Evolutionary conservation across 805 yeast species (phyloP), one percentile per base, ranked within the genome.

Genomic region (Nakazawaea pomicola): DNA sequence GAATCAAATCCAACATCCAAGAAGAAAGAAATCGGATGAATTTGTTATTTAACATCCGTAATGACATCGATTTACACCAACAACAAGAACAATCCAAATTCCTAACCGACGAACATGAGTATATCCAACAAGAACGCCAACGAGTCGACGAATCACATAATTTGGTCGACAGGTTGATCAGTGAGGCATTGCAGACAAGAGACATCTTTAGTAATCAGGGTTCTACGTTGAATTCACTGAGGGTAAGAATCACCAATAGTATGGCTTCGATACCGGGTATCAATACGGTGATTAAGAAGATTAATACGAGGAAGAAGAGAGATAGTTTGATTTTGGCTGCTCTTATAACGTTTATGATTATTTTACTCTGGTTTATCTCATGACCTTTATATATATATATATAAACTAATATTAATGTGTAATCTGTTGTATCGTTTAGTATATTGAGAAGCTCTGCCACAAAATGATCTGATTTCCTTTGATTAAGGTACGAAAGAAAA

Each of bases 111-210:
- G 86, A 80, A 41, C 78, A 82, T 47, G 85, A 79, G 46, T 91
- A 91, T 58, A 79, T 86, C 57, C 70, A 83, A 43, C 80, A 83
- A 44, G 99, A 91, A 61, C 62, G 87, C 6, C 67, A 74, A 29
- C 68, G 96, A 37, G 83, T 83, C 15, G 86, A 85, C 49, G 70
- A 70, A 38, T 79, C 93, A 32, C 80, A 88, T 56, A 69, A 72
- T 32, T 66, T 89, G 38, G 86, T 95, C 12, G 97, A 93, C 56
- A 65, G 83, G 33, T 67, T 93, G 44, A 70, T 91, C 29, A 74
- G 74, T n/a, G 90, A 83, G 56, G 98, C 96, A 1, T 83, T 77
- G 63, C 86, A 84, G 50, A 89, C 98, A 0, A 70, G 98, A 44
- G 97, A 90, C 46, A 95, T 86, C 54, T 72, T 93, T 40, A 50